Conservation (phyloP, 2,329 filamentous ascomycete genomes). For the Lachnum nothofagi region DNA sequence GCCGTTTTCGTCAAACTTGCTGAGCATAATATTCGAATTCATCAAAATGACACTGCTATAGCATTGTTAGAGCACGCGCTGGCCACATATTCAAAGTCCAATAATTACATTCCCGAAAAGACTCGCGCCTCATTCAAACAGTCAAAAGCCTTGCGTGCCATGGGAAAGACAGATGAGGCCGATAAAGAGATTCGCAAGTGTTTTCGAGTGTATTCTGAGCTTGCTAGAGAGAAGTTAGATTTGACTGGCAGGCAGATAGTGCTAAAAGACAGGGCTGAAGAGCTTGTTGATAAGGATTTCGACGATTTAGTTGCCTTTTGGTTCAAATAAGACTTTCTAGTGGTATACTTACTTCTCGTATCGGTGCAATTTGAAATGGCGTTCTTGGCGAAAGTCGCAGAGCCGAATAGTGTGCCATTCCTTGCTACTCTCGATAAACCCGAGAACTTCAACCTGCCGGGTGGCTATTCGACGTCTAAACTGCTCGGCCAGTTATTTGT, state of each 20-base stretch:
- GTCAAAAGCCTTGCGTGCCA: background rate
- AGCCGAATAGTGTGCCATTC: background rate
- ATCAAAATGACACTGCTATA: conserved; percentile 5
- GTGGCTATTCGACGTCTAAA: conserved; percentile 7
- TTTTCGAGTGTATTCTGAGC: background rate
- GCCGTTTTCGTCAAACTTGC: conserved; percentile 25
- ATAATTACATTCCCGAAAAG: background rate
- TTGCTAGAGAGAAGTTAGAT: background rate
- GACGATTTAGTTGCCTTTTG: conserved; percentile 5
- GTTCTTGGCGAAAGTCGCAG: background rate
- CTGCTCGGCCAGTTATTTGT: conserved; percentile 13
- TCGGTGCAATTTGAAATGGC: background rate
- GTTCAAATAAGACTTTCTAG: conserved; percentile 1
- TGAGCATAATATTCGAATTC: conserved; percentile 22
- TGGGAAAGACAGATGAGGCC: background rate
- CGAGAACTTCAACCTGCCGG: conserved; percentile 2
- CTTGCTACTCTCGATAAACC: conserved; percentile 1
- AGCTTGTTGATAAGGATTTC: background rate
- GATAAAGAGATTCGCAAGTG: conserved; percentile 1
- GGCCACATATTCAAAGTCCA: background rate
- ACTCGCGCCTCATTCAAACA: too few species aligned
- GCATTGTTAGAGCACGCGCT: background rate
- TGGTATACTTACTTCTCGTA: too few species aligned
- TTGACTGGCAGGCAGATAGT: background rate
- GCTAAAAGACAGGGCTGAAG: background rate